Evolutionary conservation across 139 green algal species (phyloP), one percentile per base, ranked within the genome.

Genomic region (Chlorella sp.): DNA sequence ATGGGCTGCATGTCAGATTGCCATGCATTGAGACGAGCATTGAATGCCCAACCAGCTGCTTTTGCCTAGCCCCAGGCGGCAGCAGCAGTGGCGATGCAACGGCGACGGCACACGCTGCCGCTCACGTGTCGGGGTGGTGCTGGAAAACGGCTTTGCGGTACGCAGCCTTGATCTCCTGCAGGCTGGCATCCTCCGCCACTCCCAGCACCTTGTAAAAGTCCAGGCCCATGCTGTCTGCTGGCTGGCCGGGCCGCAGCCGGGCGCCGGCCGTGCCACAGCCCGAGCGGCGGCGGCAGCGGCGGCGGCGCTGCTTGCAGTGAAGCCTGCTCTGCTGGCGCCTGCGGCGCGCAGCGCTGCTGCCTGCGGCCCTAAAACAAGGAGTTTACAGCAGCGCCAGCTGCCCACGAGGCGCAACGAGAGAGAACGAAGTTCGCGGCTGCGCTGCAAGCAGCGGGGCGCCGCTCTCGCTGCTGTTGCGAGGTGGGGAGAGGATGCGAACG

Each of bases 101-200:
- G n/a, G 62, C 20, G 25, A 69, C 44, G 6, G 62, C 62, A 69
- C 34, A 25, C 25, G 25, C 3, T 32, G 26, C 20, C n/a, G 60
- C 86, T 62, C 71, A 87, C 81, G 44, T 75, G 64, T 90, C 87
- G 12, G 87, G 87, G 55, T 90, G 87, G 44, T 80, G 68, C 30
- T 88, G 41, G 38, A 88, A 85, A 0, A 72, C 87, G 21, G 71
- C 25, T 41, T n/a, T 28, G 7, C 72, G 83, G 41, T 76, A 90
- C 4, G 87, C 87, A 15, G 15, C 26, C 32, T 81, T 85, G 36
- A 90, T 87, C 30, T 90, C 83, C 11, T 67, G 55, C 34, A 26
- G 17, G 9, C 30, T 55, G 28, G 64, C 79, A 26, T 51, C 44
- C 30, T 56, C 34, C 2, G 65, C 6, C 6, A 85, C 80, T 11